Conservation (phyloP, 2,329 filamentous ascomycete genomes). For the Ceratocystis ficicola region DNA sequence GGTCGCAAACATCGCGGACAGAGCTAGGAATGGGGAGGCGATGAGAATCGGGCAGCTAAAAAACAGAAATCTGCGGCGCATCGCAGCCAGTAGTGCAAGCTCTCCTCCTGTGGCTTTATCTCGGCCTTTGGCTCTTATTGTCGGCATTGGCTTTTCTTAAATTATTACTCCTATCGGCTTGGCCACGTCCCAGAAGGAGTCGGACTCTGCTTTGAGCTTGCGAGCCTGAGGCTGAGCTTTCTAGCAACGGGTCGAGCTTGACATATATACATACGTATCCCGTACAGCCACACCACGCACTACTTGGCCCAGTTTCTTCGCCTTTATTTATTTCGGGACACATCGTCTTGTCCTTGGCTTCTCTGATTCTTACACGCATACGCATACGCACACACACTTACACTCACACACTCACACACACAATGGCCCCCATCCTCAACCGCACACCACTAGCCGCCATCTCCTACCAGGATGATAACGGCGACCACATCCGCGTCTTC, state of each 20-base stretch:
- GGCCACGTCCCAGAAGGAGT: neutral
- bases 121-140: neutral
- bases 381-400: neutral
- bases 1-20: neutral
- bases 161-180: neutral
- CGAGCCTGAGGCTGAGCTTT: constrained; percentile 2
- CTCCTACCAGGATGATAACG: constrained; percentile 22
- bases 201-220: neutral
- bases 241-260: neutral
- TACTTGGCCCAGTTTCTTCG: neutral
- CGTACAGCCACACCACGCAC: neutral
- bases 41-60: neutral
- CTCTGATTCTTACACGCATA: neutral
- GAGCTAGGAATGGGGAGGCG: neutral
- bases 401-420: neutral
- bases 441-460: constrained; percentile 20
- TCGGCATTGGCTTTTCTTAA: neutral
- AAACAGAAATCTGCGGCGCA: neutral
- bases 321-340: neutral
- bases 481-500: constrained; percentile 21
- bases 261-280: neutral
- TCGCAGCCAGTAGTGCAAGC: neutral
- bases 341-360: neutral
- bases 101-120: neutral
- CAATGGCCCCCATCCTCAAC: constrained; percentile 22